Evolutionary conservation across 176 grass and related monocot genomes (phyloP).

Genomic region (Carex kokanica): DNA sequence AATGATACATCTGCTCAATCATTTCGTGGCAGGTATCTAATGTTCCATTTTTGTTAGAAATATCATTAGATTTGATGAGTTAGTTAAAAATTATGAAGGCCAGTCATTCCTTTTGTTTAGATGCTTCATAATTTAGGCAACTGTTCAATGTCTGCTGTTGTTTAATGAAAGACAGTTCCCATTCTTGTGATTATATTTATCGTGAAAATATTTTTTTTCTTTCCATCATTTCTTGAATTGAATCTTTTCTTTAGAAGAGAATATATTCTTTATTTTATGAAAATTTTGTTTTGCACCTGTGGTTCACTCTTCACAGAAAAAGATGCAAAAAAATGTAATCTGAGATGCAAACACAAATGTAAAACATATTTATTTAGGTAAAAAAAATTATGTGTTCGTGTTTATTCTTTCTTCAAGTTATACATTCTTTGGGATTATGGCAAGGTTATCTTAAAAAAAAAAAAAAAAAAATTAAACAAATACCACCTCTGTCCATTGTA

Average conservation of each 20-base stretch:
- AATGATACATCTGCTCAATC: background rate
- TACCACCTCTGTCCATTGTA: background rate
- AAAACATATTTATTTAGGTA: background rate
- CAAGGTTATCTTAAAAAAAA: background rate
- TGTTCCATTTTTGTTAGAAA: background rate
- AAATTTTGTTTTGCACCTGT: background rate
- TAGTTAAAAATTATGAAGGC: background rate
- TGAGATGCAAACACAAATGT: background rate
- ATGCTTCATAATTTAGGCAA: background rate
- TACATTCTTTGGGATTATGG: background rate
- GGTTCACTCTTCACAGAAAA: background rate
- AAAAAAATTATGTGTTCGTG: background rate
- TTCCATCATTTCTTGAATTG: background rate
- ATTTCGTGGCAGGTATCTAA: background rate
- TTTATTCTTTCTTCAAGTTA: background rate
- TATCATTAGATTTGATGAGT: background rate
- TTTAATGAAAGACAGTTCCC: background rate
- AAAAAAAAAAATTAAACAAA: background rate
- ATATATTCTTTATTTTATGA: background rate
- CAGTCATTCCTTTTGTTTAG: background rate
- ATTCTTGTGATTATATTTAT: background rate
- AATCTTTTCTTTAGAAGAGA: background rate
- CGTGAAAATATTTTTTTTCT: background rate
- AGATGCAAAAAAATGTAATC: background rate
- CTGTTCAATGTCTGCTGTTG: conserved; percentile 1